Evolutionary conservation across 768 basidiomycete species (phyloP).

Genomic region (Mycena indigotica): DNA sequence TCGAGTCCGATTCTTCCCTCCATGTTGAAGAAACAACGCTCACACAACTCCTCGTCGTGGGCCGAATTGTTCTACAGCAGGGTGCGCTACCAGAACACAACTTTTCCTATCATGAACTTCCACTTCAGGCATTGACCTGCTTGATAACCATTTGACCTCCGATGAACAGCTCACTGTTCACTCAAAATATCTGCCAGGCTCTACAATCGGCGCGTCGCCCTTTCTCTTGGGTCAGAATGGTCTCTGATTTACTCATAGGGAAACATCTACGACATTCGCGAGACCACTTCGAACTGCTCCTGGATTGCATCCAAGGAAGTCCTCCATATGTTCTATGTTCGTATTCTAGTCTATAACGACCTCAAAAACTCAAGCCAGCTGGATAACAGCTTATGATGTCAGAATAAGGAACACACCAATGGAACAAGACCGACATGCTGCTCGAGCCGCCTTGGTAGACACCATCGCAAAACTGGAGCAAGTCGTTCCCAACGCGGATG

Average conservation of each 20-base stretch:
- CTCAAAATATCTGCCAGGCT: constrained; percentile 82
- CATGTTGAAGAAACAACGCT: constrained; percentile 32
- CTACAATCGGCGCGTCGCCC: constrained; percentile 71
- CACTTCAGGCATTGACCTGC: constrained; percentile 56
- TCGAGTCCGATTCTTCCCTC: constrained; percentile 23
- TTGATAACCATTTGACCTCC: constrained; percentile 63
- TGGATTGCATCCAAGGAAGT: constrained; percentile 52
- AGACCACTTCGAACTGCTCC: constrained; percentile 76
- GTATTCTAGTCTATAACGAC: neutral
- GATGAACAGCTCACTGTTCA: constrained; percentile 70
- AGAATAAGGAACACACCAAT: constrained; percentile 81
- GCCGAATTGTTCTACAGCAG: constrained; percentile 67
- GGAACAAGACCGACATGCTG: constrained; percentile 68
- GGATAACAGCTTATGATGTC: constrained; percentile 59
- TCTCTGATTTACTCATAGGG: constrained; percentile 51
- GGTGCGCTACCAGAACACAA: constrained; percentile 37
- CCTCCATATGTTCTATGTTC: constrained; percentile 51
- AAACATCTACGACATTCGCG: constrained; percentile 86
- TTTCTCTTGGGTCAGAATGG: constrained; percentile 1
- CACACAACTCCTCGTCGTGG: constrained; percentile 64
- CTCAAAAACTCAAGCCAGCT: neutral
- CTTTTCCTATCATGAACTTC: too few species aligned
- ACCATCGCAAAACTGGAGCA: constrained; percentile 59
- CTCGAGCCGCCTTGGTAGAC: constrained; percentile 56
- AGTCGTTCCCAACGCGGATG: constrained; percentile 47